These are phyloP conservation scores for Volvariella volvacea DNA, from an alignment of 1,284 basidiomycete genomes.

Conservation along the genomic window DNA sequence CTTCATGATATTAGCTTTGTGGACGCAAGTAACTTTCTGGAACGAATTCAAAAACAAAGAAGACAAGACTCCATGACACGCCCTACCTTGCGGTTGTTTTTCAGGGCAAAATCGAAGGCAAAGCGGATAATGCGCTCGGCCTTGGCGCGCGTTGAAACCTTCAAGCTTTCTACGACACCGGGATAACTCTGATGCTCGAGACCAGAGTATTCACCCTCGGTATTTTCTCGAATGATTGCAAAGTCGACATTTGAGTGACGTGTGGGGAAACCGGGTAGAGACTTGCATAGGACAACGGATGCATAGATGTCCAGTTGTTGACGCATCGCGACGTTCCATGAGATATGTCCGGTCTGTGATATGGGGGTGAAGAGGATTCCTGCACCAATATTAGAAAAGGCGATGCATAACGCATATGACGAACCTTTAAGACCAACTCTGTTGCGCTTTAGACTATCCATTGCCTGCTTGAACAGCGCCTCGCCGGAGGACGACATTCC, in stretches of 20 bases:
- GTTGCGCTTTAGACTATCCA: conserved; percentile 96
- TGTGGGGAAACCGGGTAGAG: conserved; percentile 94
- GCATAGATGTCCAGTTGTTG: conserved; percentile 99
- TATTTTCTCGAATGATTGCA: conserved; percentile 99
- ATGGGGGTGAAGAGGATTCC: conserved; percentile 99
- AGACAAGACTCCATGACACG: neutral
- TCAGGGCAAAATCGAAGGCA: conserved; percentile 98
- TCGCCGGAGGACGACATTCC: conserved; percentile 94
- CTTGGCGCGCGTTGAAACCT: conserved; percentile 94
- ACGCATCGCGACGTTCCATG: conserved; percentile 99
- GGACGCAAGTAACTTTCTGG: conserved; percentile 98
- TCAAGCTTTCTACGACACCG: conserved; percentile 97
- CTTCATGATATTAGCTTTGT: conserved; percentile 99
- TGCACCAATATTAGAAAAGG: conserved; percentile 22
- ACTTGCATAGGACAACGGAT: conserved; percentile 97
- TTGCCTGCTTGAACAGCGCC: conserved; percentile 93
- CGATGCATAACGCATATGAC: conserved; percentile 16
- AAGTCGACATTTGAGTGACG: conserved; percentile 97
- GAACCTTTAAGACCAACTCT: conserved; percentile 96
- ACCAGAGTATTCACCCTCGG: conserved; percentile 99
- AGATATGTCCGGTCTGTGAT: conserved; percentile 94
- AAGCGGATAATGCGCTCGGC: conserved; percentile 96
- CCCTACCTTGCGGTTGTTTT: conserved; percentile 92
- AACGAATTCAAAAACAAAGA: conserved; percentile 9
- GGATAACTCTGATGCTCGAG: conserved; percentile 98